Evolutionary conservation across 495 filamentous ascomycete species (phyloP), one percentile per base, ranked within the genome.

Genomic region (Tuber aestivum): DNA sequence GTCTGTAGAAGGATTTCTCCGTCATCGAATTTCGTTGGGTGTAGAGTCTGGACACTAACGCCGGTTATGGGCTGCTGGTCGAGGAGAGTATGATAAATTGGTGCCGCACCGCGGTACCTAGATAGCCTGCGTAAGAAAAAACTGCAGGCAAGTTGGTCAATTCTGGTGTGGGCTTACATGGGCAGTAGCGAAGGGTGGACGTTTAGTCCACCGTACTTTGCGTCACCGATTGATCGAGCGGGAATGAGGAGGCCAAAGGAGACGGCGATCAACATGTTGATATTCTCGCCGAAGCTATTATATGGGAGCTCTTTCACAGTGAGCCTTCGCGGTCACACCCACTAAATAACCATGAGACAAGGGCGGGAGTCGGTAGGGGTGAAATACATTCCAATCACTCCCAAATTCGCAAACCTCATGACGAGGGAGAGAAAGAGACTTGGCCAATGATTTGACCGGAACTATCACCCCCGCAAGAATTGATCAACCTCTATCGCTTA

Each of bases 171-270:
- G 35, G 27, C 56, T 71, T 75, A 79, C 78, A 79, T 90, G 12
- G 95, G 95, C 20, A 99, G 89, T 10, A 97, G 83, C n/a, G 95
- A 97, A 1, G 95, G 95, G 82, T 99, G 95, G 6, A 99, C 87
- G 84, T 99, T 99, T 37, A 98, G 84, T 0, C 95, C 95, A 75
- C 94, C 94, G 84, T 95, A 97, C 74, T 88, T 87, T 23, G 92
- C 87, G 8, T 79, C 83, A 40, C 85, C 86, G 65, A 98, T 86
- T 23, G 97, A 88, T 5, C 92, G 87, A 8, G 89, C 88, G 1
- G 95, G 96, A 16, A 99, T 89, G 71, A 97, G 91, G 23, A 96
- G 88, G 5, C 95, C 95, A 83, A 98, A 99, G 10, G 95, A 97
- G n/a, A 97, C 96, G 37, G 94, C 94, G 45, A 98, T 88, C 75